These are phyloP conservation scores for Omphalotus guepiniiformis DNA, from an alignment of 768 basidiomycete species.

Conservation along the genomic window DNA sequence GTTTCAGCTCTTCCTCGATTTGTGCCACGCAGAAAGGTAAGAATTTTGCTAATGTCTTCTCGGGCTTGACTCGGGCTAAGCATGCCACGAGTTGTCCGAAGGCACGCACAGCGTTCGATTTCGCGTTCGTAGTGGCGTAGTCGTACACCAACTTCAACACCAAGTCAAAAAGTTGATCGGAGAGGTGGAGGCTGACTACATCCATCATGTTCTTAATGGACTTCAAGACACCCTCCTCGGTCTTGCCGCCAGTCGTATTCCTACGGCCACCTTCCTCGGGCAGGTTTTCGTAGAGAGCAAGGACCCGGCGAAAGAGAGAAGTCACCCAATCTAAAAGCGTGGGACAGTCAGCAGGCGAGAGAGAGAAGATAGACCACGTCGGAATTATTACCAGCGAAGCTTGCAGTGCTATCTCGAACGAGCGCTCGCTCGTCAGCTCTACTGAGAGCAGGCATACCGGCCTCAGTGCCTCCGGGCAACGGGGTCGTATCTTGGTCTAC, in stretches of 20 bases:
- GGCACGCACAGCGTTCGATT: conserved; percentile 87
- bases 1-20: conserved; percentile 81
- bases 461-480: conserved; percentile 51
- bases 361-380: background rate
- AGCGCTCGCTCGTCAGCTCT: conserved; percentile 68
- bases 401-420: conserved; percentile 72
- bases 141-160: conserved; percentile 81
- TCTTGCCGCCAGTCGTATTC: conserved; percentile 83
- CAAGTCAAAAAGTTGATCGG: conserved; percentile 76
- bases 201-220: conserved; percentile 79
- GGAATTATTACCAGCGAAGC: conserved; percentile 58
- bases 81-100: conserved; percentile 87
- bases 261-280: conserved; percentile 92
- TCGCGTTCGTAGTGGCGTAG: conserved; percentile 85
- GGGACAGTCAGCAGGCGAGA: background rate
- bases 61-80: conserved; percentile 73
- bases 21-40: conserved; percentile 71
- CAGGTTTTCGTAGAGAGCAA: conserved; percentile 85
- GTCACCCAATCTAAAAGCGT: conserved; percentile 66
- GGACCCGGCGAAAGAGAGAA: conserved; percentile 70
- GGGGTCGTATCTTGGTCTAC: conserved; percentile 40
- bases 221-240: conserved; percentile 72
- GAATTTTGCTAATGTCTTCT: conserved; percentile 75
- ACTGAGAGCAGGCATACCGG: conserved; percentile 40
- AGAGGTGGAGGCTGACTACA: conserved; percentile 76